A percentile compares a stretch with the other conserved stretches of the same genome.
Conservation (phyloP, 352 stramenopile genomes). For the Globisporangium uncinulatum region DNA sequence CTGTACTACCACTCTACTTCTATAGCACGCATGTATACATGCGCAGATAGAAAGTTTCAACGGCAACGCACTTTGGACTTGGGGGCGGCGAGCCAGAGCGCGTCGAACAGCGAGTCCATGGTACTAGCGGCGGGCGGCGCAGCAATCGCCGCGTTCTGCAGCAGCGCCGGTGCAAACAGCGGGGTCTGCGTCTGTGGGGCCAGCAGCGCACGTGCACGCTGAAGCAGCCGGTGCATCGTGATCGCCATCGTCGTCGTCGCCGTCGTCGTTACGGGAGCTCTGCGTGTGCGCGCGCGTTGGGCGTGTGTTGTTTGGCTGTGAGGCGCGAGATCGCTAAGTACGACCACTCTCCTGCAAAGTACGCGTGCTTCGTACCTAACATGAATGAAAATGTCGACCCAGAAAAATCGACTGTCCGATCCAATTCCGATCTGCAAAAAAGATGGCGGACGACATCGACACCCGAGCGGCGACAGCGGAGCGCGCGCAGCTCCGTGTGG, state of each 20-base stretch:
- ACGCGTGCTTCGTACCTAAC: no score
- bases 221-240: conserved; percentile 63
- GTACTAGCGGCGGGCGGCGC: conserved; percentile 20
- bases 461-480: conserved; percentile 16
- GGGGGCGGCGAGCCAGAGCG: conserved; percentile 75
- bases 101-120: conserved; percentile 56
- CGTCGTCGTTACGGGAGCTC: no score
- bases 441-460: background rate
- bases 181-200: conserved; percentile 34
- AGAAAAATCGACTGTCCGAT: no score
- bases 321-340: no score
- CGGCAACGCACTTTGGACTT: conserved; percentile 75
- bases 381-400: no score
- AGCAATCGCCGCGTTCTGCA: conserved; percentile 20
- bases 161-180: conserved; percentile 25
- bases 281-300: no score
- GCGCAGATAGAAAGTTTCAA: background rate
- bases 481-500: conserved; percentile 26
- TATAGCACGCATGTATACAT: background rate
- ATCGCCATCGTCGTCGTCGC: conserved; percentile 17
- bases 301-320: no score
- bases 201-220: conserved; percentile 57
- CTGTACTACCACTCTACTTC: no score
- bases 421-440: background rate
- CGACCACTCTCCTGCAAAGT: no score